Conservation (phyloP, 2,329 filamentous ascomycete genomes). For the Lachnellula suecica region DNA sequence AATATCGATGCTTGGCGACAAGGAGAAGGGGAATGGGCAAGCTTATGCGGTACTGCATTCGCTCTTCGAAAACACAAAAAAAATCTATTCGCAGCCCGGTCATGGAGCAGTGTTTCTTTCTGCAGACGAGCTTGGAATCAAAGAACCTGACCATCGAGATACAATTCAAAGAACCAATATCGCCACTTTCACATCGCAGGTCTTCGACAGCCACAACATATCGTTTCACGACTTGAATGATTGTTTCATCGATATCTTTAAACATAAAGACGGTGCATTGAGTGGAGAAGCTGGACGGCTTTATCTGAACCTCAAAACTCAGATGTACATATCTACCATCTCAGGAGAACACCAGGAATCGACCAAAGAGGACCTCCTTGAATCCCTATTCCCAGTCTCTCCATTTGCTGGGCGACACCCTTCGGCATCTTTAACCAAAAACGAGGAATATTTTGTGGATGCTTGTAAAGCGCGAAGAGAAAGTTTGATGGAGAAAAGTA, state of each 20-base stretch:
- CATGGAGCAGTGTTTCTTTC: conserved; percentile 50
- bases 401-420: conserved; percentile 54
- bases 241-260: conserved; percentile 62
- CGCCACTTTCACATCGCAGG: conserved; percentile 62
- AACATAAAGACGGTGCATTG: conserved; percentile 56
- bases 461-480: conserved; percentile 52
- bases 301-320: conserved; percentile 65
- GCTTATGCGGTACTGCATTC: conserved; percentile 62
- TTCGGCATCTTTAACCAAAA: conserved; percentile 53
- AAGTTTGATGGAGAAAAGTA: conserved; percentile 55
- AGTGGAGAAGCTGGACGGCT: conserved; percentile 59
- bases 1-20: conserved; percentile 54
- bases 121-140: conserved; percentile 49
- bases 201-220: conserved; percentile 64
- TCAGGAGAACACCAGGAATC: conserved; percentile 49
- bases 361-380: conserved; percentile 53
- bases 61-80: conserved; percentile 62
- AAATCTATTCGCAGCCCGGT: conserved; percentile 52
- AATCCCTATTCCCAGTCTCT: conserved; percentile 60
- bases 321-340: conserved; percentile 63
- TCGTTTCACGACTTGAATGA: conserved; percentile 64
- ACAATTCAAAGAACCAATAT: conserved; percentile 64
- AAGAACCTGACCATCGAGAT: conserved; percentile 52
- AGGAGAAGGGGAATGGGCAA: conserved; percentile 55
- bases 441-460: conserved; percentile 59